Evolutionary conservation across 2,329 filamentous ascomycete genomes (phyloP).

Genomic region (Neofusicoccum parvum): DNA sequence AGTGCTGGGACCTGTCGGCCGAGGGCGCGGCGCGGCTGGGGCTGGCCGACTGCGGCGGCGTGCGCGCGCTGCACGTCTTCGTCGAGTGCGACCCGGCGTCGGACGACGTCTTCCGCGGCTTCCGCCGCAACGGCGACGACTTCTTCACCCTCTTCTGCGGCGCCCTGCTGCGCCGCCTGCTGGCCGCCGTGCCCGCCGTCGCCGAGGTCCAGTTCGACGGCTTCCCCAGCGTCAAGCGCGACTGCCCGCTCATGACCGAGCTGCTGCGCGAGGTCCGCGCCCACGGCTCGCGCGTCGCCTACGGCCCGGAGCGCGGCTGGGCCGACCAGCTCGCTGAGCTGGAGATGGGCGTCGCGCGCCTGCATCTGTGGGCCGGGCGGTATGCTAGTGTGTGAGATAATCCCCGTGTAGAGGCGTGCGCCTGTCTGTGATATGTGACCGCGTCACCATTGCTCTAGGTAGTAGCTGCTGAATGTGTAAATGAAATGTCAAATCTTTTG

Average conservation of each 20-base stretch:
- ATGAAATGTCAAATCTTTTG: no score
- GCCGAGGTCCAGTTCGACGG: conserved; percentile 69
- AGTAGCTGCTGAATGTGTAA: neutral
- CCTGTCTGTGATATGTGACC: neutral
- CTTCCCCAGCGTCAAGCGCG: conserved; percentile 65
- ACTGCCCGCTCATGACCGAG: conserved; percentile 64
- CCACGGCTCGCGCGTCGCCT: conserved; percentile 53
- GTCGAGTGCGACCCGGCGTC: conserved; percentile 71
- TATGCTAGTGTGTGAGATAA: neutral
- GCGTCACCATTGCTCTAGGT: neutral
- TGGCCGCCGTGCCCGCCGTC: conserved; percentile 60
- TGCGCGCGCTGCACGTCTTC: conserved; percentile 65
- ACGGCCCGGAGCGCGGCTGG: conserved; percentile 71
- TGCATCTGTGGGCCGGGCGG: conserved; percentile 2
- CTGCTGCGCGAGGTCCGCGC: conserved; percentile 57
- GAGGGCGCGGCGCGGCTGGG: conserved; percentile 49
- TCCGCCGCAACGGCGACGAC: conserved; percentile 60
- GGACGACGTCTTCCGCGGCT: conserved; percentile 67
- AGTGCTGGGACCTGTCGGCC: conserved; percentile 60
- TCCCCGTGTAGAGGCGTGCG: neutral
- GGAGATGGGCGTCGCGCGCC: conserved; percentile 22
- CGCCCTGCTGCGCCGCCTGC: conserved; percentile 58
- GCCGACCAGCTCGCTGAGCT: conserved; percentile 46
- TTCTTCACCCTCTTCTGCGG: conserved; percentile 72
- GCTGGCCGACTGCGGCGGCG: conserved; percentile 61